These are phyloP conservation scores for Rhamnella rubrinervis DNA, from an alignment of 331 rosid genomes.

Conservation along the genomic window DNA sequence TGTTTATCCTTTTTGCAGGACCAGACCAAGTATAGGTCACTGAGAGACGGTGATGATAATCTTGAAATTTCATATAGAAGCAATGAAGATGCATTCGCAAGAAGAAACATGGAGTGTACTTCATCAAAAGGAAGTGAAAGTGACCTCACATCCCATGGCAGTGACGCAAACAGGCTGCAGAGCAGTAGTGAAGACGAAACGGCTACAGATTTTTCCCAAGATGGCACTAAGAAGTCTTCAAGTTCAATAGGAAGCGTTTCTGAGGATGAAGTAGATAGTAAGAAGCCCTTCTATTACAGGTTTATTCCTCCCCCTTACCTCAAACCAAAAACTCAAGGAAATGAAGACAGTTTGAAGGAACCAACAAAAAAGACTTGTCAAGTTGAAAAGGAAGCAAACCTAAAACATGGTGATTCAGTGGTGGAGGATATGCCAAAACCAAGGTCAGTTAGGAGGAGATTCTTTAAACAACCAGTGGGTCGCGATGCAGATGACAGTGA, in stretches of 20 bases:
- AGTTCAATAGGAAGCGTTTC: conserved; percentile 50
- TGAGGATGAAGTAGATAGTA: conserved; percentile 49
- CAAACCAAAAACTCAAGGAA: conserved; percentile 31
- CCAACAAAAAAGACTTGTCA: conserved; percentile 10
- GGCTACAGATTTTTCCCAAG: conserved; percentile 41
- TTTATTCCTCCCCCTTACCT: conserved; percentile 58
- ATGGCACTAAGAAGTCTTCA: conserved; percentile 34
- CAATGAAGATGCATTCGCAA: conserved; percentile 13
- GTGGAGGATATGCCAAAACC: conserved; percentile 45
- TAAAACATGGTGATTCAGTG: conserved; percentile 7
- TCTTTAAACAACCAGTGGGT: conserved; percentile 39
- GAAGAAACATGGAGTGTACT: conserved; percentile 2
- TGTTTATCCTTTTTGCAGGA: conserved; percentile 33
- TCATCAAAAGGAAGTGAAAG: conserved; percentile 24
- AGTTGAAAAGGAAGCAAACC: conserved; percentile 25
- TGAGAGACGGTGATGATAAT: conserved; percentile 19
- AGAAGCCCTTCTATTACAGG: conserved; percentile 29
- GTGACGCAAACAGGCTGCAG: conserved; percentile 29
- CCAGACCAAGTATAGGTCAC: conserved; percentile 14
- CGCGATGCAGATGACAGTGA: conserved; percentile 22
- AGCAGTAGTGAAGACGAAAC: conserved; percentile 54
- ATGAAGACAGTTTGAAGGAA: conserved; percentile 25
- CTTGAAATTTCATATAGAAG: conserved; percentile 16
- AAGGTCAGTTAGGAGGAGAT: conserved; percentile 62
- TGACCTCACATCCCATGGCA: conserved; percentile 8